A percentile compares a stretch with the other conserved stretches of the same genome.
phyloP scores from a whole-genome alignment of 495 filamentous ascomycete species.

The Saxispiralis lemnorum region DNA sequence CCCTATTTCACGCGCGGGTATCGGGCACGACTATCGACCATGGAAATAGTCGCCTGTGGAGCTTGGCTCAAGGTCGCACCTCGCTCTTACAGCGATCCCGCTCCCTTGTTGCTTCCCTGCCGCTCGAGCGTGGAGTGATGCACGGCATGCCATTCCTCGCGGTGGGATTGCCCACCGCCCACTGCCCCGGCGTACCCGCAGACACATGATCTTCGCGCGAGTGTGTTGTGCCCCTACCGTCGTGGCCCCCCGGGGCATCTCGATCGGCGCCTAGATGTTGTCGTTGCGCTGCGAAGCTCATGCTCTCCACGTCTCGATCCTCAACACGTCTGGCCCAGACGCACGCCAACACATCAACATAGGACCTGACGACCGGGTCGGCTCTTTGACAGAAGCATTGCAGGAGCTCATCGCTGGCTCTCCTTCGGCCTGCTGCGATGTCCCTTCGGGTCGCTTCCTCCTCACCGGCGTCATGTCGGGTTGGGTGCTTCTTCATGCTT shows the following conservation, averaged over 20 bases:
- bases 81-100: background rate
- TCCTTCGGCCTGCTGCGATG: background rate
- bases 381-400: conserved; percentile 3
- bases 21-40: too few relatives aligned
- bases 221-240: background rate
- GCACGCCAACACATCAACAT: conserved; percentile 80
- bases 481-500: conserved; percentile 11
- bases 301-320: conserved; percentile 29
- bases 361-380: conserved; percentile 14
- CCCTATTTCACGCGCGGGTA: too few relatives aligned
- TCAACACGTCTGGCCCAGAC: conserved; percentile 46
- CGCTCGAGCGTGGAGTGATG: conserved; percentile 9
- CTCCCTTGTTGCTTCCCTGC: background rate
- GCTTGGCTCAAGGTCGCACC: too few relatives aligned
- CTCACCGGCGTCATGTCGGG: conserved; percentile 12
- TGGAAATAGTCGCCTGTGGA: too few relatives aligned
- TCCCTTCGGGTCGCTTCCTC: background rate
- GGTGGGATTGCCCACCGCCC: conserved; percentile 7
- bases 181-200: conserved; percentile 3
- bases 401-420: conserved; percentile 1
- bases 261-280: conserved; percentile 8
- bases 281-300: conserved; percentile 5
- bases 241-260: conserved; percentile 5
- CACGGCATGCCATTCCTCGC: conserved; percentile 10
- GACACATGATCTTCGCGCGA: conserved; percentile 6